These are phyloP conservation scores for Neurospora tetraspora DNA, from an alignment of 495 filamentous ascomycete genomes.

Conservation along the genomic window DNA sequence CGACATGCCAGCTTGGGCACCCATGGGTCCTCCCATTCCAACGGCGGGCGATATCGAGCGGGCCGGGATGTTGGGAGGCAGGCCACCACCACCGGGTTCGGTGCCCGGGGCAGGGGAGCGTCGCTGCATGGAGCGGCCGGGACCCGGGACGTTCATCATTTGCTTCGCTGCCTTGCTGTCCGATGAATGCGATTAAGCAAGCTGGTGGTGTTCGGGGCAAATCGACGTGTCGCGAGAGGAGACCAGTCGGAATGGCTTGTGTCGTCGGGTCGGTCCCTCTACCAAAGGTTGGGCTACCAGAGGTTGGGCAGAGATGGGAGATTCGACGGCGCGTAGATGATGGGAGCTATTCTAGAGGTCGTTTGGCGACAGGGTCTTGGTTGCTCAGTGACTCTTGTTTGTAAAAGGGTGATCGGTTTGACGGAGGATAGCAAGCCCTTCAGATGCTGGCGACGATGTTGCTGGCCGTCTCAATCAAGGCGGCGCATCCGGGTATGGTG, in stretches of 20 bases:
- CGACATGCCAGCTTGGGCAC: conserved; percentile 16
- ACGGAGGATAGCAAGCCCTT: not conserved
- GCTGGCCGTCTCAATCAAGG: not conserved
- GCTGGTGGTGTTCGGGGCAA: not conserved
- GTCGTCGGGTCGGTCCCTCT: not conserved
- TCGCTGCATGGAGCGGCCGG: conserved; percentile 34
- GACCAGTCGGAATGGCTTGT: not conserved
- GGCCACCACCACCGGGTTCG: conserved; percentile 23
- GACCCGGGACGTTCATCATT: conserved; percentile 30
- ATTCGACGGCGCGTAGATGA: not conserved
- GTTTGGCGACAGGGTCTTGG: not conserved
- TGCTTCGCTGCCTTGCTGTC: not conserved
- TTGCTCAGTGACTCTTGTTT: not conserved
- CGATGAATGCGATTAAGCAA: not conserved
- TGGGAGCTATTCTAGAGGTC: not conserved
- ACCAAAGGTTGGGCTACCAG: not conserved
- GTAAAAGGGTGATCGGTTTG: not conserved
- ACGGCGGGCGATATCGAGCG: conserved; percentile 33
- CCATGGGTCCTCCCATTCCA: conserved; percentile 11
- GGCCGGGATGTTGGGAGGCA: conserved; percentile 29
- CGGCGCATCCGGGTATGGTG: not conserved
- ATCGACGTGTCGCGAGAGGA: not conserved
- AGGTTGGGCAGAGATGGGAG: not conserved
- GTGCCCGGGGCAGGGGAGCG: conserved; percentile 34
- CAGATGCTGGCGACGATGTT: not conserved